Percentiles rank a stretch among this genome's conserved stretches.
These are phyloP conservation scores for Decorospora gaudefroyi DNA, from an alignment of 2,329 filamentous ascomycete genomes.

Conservation along the genomic window DNA sequence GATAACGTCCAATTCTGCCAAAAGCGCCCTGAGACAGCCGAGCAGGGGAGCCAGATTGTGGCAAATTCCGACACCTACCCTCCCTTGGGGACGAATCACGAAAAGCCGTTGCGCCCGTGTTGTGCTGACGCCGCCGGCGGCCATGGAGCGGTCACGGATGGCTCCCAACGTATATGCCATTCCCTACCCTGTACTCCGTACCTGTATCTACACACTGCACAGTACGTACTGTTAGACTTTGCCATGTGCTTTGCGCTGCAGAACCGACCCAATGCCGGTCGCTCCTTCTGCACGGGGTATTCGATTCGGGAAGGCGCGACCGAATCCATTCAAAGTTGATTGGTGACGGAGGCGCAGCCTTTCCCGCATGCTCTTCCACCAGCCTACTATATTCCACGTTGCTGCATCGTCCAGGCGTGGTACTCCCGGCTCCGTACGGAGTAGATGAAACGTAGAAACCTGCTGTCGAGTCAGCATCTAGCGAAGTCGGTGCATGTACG, in stretches of 20 bases:
- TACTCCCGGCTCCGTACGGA: too few relatives aligned
- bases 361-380: conserved; percentile 4
- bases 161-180: conserved; percentile 13
- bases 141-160: conserved; percentile 28
- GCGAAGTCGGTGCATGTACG: conserved; percentile 3
- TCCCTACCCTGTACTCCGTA: conserved; percentile 11
- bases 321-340: conserved; percentile 3
- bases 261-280: conserved; percentile 12
- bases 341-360: conserved; percentile 6
- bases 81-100: conserved; percentile 13
- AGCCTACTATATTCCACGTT: too few relatives aligned
- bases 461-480: conserved; percentile 16
- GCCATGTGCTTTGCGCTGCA: conserved; percentile 7
- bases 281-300: conserved; percentile 14
- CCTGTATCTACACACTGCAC: too few relatives aligned
- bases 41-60: conserved; percentile 7
- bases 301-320: conserved; percentile 10
- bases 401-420: conserved; percentile 2
- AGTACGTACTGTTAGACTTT: too few relatives aligned
- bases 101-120: conserved; percentile 8
- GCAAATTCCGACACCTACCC: conserved; percentile 20
- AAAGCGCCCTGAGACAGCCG: conserved; percentile 8
- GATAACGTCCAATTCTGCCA: conserved; percentile 10
- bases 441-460: conserved; percentile 14
- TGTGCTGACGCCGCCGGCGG: conserved; percentile 24